These are phyloP conservation scores for Cercospora sesami DNA, from an alignment of 2,329 filamentous ascomycete genomes.

Conservation along the genomic window DNA sequence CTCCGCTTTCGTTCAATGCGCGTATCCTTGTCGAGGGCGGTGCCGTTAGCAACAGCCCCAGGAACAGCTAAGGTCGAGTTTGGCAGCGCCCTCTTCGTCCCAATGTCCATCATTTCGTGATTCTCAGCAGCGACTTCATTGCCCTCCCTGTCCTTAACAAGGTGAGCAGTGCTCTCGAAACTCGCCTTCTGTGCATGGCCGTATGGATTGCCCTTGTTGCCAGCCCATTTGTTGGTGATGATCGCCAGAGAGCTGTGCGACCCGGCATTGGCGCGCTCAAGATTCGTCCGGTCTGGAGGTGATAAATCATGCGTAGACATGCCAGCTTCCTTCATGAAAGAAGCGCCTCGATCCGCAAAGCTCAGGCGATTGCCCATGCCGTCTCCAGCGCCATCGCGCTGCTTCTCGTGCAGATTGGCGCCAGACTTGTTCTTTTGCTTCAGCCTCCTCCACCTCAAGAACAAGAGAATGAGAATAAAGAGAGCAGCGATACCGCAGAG, in stretches of 20 bases:
- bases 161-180: constrained; percentile 59
- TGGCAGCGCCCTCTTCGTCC: constrained; percentile 39
- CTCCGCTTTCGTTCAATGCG: constrained; percentile 50
- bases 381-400: constrained; percentile 16
- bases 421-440: constrained; percentile 55
- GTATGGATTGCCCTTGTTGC: constrained; percentile 53
- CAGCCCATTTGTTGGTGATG: constrained; percentile 57
- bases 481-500: constrained; percentile 72
- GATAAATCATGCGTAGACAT: constrained; percentile 41
- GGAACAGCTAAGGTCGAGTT: constrained; percentile 26
- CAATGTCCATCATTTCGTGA: constrained; percentile 49
- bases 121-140: constrained; percentile 44
- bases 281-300: constrained; percentile 22
- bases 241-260: constrained; percentile 48
- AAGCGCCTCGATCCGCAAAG: constrained; percentile 54
- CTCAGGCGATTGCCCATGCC: constrained; percentile 43
- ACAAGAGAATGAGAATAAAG: constrained; percentile 69
- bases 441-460: constrained; percentile 62
- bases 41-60: constrained; percentile 20
- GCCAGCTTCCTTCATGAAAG: constrained; percentile 55
- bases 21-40: constrained; percentile 35
- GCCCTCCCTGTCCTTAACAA: constrained; percentile 59
- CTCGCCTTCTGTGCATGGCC: constrained; percentile 50
- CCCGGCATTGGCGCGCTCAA: constrained; percentile 20
- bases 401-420: constrained; percentile 45